Evolutionary conservation across 495 filamentous ascomycete species (phyloP), one percentile per base, ranked within the genome.

Genomic region (Podospora comata): DNA sequence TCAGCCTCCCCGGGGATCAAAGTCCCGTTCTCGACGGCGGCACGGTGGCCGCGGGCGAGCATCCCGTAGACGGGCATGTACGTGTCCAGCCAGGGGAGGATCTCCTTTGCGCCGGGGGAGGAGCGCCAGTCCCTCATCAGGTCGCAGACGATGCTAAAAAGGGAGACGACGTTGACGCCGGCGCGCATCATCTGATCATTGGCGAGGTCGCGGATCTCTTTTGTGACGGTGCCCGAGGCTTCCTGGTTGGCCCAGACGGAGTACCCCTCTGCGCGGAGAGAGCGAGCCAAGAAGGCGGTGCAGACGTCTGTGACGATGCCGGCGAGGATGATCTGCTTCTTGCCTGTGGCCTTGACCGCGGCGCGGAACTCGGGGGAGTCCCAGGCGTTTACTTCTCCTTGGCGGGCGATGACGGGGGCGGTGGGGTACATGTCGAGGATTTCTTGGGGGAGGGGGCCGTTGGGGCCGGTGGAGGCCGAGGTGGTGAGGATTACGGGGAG

Each of bases 321-420:
- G 16, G 79, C 89, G 1, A 94, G 69, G 74, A 94, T 90, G 67
- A 93, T 79, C 74, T 94, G 91, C 55, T 83, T 88, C 76, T 86
- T 89, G 64, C 86, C 86, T 1, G 88, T 85, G 3, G 88, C 88
- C 53, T 77, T 74, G 62, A 94, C 84, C 19, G 91, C 91, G 4
- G 79, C 80, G 9, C 86, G 84, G 82, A 93, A 92, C 0, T 91
- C 87, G 3, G 81, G 62, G 71, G 92, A 92, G 74, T 94, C 91
- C 91, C 90, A 93, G 4, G 91, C 91, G 70, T 93, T 84, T 70
- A 93, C 91, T 72, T 93, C 90, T 44, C 91, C 91, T 65, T 90
- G 82, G 48, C 91, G 87, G 67, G 80, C 82, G 74, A 94, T 86
- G 19, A 91, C 77, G 2, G 89, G 85, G 11, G 89, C 85, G 34